Base-by-base conservation (phyloP, 2,329 filamentous ascomycete species). In the Penicillium sp. region DNA sequence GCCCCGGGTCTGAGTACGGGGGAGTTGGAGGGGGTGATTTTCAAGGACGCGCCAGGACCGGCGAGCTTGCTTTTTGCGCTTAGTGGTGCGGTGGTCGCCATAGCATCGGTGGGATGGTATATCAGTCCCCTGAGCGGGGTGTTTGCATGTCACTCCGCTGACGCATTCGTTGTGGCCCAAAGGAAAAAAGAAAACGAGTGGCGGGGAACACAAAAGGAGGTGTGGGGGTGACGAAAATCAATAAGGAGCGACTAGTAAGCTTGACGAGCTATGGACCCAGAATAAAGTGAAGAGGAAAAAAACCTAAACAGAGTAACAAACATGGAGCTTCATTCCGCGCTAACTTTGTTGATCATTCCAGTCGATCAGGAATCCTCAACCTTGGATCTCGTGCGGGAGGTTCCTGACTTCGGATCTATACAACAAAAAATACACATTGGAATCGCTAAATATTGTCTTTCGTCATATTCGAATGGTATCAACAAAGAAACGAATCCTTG, bases 21-120 rank as follows among this genome's bases (percentile, higher is more conserved):
- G 56, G 90, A 92, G 73, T 87, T 91, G 58, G 90, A 88, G 55
- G 91, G 90, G 56, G 90, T 92, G 65, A 88, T 76, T 77, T 86
- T 89, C 64, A 90, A 78, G 45, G 74, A 74, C 52, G 71, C 63
- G 29, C 68, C 65, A 13, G 70, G 64, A 19, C 66, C 70, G 57
- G 65, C 64, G 33, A 70, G 56, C 59, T 75, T 77, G 69, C 64
- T 70, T 67, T 74, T 77, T 51, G 66, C 57, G 50, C 61, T 70
- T 54, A 67, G 57, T 19, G 59, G 58, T 33, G 72, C 63, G 60
- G 70, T 71, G 65, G 68, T 71, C 54, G 74, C 71, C 75, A 77
- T 77, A 50, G 62, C 68, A 67, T 69, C 58, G 46, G 53, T 26
- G 49, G 53, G 63, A 57, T 57, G 64, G 57, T 55, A 69, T 70